These are phyloP conservation scores for Cyberlindnera veronae DNA, from an alignment of 805 yeast species.

Conservation along the genomic window DNA sequence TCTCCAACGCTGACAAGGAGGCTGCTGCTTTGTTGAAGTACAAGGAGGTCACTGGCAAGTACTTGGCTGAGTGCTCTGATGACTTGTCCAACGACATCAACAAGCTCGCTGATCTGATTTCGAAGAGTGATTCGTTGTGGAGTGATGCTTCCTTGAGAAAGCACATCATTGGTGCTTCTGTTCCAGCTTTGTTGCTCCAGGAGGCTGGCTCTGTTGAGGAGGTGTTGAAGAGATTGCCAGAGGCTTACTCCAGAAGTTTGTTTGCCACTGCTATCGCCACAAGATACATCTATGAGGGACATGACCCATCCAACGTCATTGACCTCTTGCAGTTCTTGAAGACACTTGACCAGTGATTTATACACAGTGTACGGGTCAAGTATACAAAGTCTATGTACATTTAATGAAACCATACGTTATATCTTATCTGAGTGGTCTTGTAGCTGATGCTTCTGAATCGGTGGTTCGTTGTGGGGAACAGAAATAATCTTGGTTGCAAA, in stretches of 20 bases:
- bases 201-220: conserved; percentile 71
- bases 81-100: conserved; percentile 79
- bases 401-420: no score
- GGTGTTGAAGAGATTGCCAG: conserved; percentile 78
- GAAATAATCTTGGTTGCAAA: no score
- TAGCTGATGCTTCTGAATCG: no score
- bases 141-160: conserved; percentile 75
- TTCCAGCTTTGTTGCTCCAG: conserved; percentile 68
- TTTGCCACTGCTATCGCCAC: conserved; percentile 39
- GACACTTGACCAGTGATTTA: conserved; percentile 9
- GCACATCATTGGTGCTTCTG: conserved; percentile 68
- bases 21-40: conserved; percentile 85
- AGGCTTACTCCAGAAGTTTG: conserved; percentile 79
- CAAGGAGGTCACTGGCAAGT: conserved; percentile 57
- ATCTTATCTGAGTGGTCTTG: no score
- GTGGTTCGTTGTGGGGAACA: no score
- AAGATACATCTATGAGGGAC: conserved; percentile 26
- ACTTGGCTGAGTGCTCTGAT: conserved; percentile 71
- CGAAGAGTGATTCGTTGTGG: conserved; percentile 80
- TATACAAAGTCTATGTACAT: no score
- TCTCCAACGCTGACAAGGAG: conserved; percentile 76
- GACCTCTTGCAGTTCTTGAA: conserved; percentile 29
- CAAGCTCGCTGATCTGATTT: conserved; percentile 79
- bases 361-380: no score
- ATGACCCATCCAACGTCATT: conserved; percentile 27